A percentile compares a stretch with the other conserved stretches of the same genome.
Evolutionary conservation across 768 basidiomycete genomes (phyloP).

Genomic region (Agrocybe chaxingu): DNA sequence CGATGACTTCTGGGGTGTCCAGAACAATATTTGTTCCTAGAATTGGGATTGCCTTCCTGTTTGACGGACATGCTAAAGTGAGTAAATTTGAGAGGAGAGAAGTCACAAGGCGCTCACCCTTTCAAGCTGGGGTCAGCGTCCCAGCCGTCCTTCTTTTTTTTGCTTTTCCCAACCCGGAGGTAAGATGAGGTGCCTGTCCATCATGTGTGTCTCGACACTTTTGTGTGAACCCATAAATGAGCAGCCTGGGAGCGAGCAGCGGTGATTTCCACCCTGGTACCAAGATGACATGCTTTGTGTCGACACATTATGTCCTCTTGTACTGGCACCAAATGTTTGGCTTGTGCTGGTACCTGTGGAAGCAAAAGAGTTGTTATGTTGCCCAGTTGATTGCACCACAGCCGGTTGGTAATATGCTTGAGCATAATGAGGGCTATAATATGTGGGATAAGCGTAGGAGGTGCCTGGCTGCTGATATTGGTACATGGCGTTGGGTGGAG

Average conservation of each 20-base stretch:
- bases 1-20: constrained; percentile 78
- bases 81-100: background rate
- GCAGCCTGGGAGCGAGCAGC: constrained; percentile 66
- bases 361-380: constrained; percentile 15
- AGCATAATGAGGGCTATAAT: constrained; percentile 50
- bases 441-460: constrained; percentile 18
- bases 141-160: constrained; percentile 59
- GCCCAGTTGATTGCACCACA: constrained; percentile 16
- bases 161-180: constrained; percentile 67
- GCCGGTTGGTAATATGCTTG: constrained; percentile 46
- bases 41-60: constrained; percentile 69
- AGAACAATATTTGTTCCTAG: constrained; percentile 77
- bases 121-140: constrained; percentile 81
- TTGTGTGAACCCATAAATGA: constrained; percentile 67
- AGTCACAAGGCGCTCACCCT: constrained; percentile 44
- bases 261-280: constrained; percentile 60
- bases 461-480: background rate
- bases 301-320: background rate
- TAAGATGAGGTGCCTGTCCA: constrained; percentile 87
- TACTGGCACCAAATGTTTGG: background rate
- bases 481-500: background rate
- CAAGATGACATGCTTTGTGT: constrained; percentile 32
- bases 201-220: constrained; percentile 75
- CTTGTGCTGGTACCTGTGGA: constrained; percentile 8
- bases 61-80: background rate